Conservation (phyloP, 176 grass and related monocot species). For the Ananas comosus region DNA sequence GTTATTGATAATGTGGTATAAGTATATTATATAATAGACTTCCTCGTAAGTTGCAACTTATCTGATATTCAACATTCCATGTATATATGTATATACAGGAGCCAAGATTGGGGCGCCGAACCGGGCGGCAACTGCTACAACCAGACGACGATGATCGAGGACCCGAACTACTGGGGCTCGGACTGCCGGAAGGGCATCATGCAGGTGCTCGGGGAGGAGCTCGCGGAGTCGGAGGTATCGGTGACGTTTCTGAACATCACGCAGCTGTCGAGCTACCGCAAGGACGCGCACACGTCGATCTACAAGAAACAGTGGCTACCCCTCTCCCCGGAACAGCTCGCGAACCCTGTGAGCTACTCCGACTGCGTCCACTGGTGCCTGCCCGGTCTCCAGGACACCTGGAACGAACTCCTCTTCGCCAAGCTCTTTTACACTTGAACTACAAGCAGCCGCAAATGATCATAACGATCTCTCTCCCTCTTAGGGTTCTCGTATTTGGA, state of each 20-base stretch:
- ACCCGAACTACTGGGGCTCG: conserved; percentile 63
- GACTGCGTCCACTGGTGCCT: conserved; percentile 78
- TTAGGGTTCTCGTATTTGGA: too few relatives aligned
- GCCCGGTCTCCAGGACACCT: conserved; percentile 56
- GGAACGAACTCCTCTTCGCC: conserved; percentile 65
- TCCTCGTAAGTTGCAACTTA: too few relatives aligned
- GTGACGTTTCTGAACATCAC: conserved; percentile 56
- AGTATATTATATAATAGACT: too few relatives aligned
- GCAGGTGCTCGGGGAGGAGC: conserved; percentile 39
- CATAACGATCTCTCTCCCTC: too few relatives aligned
- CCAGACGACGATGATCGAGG: conserved; percentile 58
- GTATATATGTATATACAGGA: conserved; percentile 24
- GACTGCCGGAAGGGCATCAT: conserved; percentile 60
- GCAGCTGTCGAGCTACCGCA: conserved; percentile 54
- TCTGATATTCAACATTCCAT: too few relatives aligned
- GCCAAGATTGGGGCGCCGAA: conserved; percentile 62
- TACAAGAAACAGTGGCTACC: conserved; percentile 64
- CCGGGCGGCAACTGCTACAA: conserved; percentile 70
- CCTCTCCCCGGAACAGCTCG: conserved; percentile 35
- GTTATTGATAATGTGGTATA: too few relatives aligned
- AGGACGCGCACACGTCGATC: conserved; percentile 65
- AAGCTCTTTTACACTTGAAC: conserved; percentile 58
- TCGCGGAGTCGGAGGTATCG: conserved; percentile 43
- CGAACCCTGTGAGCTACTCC: conserved; percentile 44
- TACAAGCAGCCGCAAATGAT: too few relatives aligned